Percentiles rank a stretch among this genome's conserved stretches.
These are phyloP conservation scores for Aquanectria penicillioides DNA, from an alignment of 2,329 filamentous ascomycete species.

Conservation along the genomic window DNA sequence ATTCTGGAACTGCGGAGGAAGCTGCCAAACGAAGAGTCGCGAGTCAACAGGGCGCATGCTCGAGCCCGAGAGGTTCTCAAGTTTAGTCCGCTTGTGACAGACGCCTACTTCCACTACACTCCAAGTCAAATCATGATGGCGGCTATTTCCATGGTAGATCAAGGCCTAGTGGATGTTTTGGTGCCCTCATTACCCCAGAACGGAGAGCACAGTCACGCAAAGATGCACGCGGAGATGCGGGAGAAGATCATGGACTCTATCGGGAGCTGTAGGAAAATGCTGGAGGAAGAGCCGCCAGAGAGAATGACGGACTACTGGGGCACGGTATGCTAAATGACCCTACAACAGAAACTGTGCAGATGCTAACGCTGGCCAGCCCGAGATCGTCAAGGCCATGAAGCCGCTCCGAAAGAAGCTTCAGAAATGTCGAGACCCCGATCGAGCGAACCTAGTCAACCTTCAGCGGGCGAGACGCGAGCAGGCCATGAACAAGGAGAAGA, in stretches of 20 bases:
- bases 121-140: conserved; percentile 94
- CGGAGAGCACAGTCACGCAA: conserved; percentile 38
- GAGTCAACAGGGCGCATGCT: conserved; percentile 72
- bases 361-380: conserved; percentile 49
- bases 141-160: conserved; percentile 79
- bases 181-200: conserved; percentile 52
- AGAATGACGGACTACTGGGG: conserved; percentile 64
- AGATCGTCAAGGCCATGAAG: conserved; percentile 58
- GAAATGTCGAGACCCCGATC: conserved; percentile 78
- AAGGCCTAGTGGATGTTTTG: conserved; percentile 64
- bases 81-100: conserved; percentile 84
- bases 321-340: conserved; percentile 50
- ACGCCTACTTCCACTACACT: conserved; percentile 97
- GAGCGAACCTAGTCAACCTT: conserved; percentile 75
- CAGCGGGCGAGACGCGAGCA: conserved; percentile 72
- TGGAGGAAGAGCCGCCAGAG: conserved; percentile 67
- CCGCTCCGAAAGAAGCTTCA: conserved; percentile 75
- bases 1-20: conserved; percentile 82
- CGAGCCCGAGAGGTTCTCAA: conserved; percentile 79
- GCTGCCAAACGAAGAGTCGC: conserved; percentile 66
- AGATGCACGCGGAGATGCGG: conserved; percentile 42
- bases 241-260: conserved; percentile 63
- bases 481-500: conserved; percentile 57
- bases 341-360: no score
- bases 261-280: conserved; percentile 61